A percentile compares a stretch with the other conserved stretches of the same genome.
Evolutionary conservation across 495 filamentous ascomycete species (phyloP).

Genomic region (Gamarada debralockiae): DNA sequence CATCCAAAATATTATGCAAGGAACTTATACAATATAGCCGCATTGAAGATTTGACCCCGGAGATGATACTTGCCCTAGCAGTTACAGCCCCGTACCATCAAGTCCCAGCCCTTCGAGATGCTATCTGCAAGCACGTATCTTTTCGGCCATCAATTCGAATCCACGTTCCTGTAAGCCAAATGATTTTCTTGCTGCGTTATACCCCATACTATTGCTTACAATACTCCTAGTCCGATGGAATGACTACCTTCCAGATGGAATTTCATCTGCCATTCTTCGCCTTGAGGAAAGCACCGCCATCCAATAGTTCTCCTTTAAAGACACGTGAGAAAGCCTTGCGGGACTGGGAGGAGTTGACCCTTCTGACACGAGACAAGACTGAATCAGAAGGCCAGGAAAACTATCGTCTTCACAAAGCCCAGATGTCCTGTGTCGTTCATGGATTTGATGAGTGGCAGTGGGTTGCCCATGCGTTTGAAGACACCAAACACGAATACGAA

Average conservation of each 20-base stretch:
- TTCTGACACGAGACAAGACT: not conserved
- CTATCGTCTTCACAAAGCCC: not conserved
- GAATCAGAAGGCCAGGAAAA: not conserved
- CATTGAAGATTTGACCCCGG: constrained; percentile 1
- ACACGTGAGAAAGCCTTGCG: not conserved
- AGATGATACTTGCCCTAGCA: constrained; percentile 6
- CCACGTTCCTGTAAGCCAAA: constrained; percentile 4
- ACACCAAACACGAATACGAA: constrained; percentile 2
- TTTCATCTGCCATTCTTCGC: constrained; percentile 7
- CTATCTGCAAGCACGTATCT: constrained; percentile 3
- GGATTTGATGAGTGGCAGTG: constrained; percentile 7
- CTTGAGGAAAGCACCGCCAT: not conserved
- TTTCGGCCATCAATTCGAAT: not conserved
- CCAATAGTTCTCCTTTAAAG: not conserved
- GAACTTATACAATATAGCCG: not conserved
- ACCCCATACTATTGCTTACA: not conserved
- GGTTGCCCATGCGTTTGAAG: not conserved
- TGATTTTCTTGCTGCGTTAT: too few species aligned
- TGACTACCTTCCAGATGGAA: constrained; percentile 2
- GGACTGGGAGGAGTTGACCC: not conserved
- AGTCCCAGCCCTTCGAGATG: constrained; percentile 3
- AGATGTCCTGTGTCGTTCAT: not conserved
- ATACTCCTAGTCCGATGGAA: not conserved
- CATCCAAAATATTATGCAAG: not conserved
- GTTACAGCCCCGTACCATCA: not conserved